Conservation (phyloP, 2,329 filamentous ascomycete genomes). For the Penicillium sp. region DNA sequence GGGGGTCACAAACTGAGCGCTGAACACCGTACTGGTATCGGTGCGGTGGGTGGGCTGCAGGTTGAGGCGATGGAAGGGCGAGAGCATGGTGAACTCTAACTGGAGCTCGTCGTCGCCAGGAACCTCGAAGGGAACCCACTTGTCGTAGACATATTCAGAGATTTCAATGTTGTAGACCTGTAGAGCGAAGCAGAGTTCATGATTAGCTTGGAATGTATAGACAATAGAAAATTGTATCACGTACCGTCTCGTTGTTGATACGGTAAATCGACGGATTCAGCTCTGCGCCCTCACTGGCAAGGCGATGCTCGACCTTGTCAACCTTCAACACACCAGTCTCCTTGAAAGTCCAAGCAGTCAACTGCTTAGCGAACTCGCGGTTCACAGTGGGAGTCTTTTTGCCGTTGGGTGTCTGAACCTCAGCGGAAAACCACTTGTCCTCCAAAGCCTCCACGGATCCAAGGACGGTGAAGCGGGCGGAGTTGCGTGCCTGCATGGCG, state of each 20-base stretch:
- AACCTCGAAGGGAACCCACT: constrained; percentile 69
- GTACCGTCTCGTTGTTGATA: constrained; percentile 92
- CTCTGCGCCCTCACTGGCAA: constrained; percentile 51
- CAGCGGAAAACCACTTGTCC: constrained; percentile 82
- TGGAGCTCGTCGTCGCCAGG: constrained; percentile 72
- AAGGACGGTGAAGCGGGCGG: constrained; percentile 79
- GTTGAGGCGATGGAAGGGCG: constrained; percentile 86
- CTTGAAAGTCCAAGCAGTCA: constrained; percentile 95
- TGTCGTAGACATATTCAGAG: constrained; percentile 75
- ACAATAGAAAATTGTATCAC: constrained; percentile 42
- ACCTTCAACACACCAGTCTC: constrained; percentile 86
- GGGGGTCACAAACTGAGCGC: constrained; percentile 72
- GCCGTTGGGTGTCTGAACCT: constrained; percentile 58
- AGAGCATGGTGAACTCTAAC: constrained; percentile 98
- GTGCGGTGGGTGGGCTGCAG: constrained; percentile 59
- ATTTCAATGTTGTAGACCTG: constrained; percentile 83
- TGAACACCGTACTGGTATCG: constrained; percentile 68
- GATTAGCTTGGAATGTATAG: constrained; percentile 20
- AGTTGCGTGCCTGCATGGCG: constrained; percentile 85
- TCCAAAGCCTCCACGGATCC: constrained; percentile 83
- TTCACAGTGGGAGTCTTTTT: constrained; percentile 68
- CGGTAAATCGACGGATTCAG: constrained; percentile 84
- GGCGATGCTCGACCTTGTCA: constrained; percentile 74
- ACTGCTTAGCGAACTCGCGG: constrained; percentile 74
- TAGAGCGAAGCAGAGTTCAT: constrained; percentile 16